Conservation (phyloP, 148 eudicot species). For the Diospyros lotus region DNA sequence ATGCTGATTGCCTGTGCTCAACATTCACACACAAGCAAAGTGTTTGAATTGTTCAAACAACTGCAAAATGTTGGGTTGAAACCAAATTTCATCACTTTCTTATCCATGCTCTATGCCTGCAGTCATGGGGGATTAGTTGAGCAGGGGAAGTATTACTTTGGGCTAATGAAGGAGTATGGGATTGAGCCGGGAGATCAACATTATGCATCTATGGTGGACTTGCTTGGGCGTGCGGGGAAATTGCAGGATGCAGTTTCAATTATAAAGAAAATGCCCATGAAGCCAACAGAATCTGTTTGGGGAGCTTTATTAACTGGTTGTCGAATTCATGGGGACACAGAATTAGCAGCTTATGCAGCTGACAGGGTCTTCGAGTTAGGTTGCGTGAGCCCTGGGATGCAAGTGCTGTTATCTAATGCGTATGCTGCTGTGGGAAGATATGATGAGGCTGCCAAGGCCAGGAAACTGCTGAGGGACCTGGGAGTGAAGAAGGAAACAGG, state of each 20-base stretch:
- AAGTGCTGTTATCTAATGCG: conserved; percentile 62
- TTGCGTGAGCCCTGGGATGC: conserved; percentile 64
- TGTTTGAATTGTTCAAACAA: conserved; percentile 40
- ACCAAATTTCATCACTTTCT: conserved; percentile 83
- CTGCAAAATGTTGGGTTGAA: conserved; percentile 44
- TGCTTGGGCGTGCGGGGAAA: conserved; percentile 80
- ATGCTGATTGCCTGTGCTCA: conserved; percentile 92
- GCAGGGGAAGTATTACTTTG: conserved; percentile 64
- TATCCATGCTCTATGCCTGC: conserved; percentile 71
- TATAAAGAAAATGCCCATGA: conserved; percentile 64
- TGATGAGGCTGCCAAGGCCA: conserved; percentile 78
- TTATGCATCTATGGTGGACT: conserved; percentile 74
- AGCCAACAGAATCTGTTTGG: conserved; percentile 87
- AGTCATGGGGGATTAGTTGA: conserved; percentile 79
- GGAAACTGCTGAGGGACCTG: conserved; percentile 67
- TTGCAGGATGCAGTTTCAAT: conserved; percentile 52
- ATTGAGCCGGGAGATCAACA: conserved; percentile 77
- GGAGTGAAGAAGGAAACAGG: conserved; percentile 88
- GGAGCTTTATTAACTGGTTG: conserved; percentile 82
- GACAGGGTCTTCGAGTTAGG: conserved; percentile 71
- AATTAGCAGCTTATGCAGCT: conserved; percentile 81
- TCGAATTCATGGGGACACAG: conserved; percentile 54
- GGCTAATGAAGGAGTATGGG: conserved; percentile 52
- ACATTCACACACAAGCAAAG: conserved; percentile 52
- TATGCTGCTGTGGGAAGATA: conserved; percentile 80